These are phyloP conservation scores for Cytospora paraplurivora DNA, from an alignment of 2,329 filamentous ascomycete species.

Conservation along the genomic window DNA sequence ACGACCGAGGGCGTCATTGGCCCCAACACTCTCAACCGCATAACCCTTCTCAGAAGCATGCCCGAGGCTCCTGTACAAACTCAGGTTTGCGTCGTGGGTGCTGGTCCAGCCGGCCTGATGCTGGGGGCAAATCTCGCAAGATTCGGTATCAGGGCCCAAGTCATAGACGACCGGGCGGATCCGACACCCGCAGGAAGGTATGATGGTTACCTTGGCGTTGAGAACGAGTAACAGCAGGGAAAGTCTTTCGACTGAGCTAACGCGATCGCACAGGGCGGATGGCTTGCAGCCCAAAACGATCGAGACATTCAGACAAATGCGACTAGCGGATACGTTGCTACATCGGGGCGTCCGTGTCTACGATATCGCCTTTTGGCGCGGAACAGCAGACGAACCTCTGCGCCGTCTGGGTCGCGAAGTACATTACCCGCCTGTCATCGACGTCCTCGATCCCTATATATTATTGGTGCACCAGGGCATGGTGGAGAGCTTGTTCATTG, in stretches of 20 bases:
- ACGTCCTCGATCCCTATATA: constrained; percentile 60
- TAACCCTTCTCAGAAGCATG: constrained; percentile 52
- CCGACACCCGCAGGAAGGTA: constrained; percentile 50
- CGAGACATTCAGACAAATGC: constrained; percentile 73
- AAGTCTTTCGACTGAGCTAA: constrained; percentile 27
- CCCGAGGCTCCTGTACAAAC: constrained; percentile 49
- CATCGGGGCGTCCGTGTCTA: constrained; percentile 70
- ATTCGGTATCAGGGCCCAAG: constrained; percentile 57
- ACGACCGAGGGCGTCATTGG: constrained; percentile 28
- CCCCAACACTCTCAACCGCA: constrained; percentile 44
- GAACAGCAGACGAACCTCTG: constrained; percentile 56
- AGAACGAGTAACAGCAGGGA: background rate
- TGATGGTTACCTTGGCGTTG: background rate
- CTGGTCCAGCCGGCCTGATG: constrained; percentile 54
- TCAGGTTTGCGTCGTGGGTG: constrained; percentile 53
- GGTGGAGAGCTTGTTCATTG: constrained; percentile 70
- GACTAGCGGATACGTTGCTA: constrained; percentile 68
- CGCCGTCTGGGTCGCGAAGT: constrained; percentile 53
- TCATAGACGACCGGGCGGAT: constrained; percentile 61
- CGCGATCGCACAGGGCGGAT: constrained; percentile 55
- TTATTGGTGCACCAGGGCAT: constrained; percentile 72
- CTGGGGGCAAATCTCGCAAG: constrained; percentile 55
- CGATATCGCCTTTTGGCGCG: constrained; percentile 73
- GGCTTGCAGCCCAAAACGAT: constrained; percentile 78
- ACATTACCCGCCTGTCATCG: constrained; percentile 66